phyloP scores from a whole-genome alignment of 768 basidiomycete species.

The Sporobolomyces phaffii region DNA sequence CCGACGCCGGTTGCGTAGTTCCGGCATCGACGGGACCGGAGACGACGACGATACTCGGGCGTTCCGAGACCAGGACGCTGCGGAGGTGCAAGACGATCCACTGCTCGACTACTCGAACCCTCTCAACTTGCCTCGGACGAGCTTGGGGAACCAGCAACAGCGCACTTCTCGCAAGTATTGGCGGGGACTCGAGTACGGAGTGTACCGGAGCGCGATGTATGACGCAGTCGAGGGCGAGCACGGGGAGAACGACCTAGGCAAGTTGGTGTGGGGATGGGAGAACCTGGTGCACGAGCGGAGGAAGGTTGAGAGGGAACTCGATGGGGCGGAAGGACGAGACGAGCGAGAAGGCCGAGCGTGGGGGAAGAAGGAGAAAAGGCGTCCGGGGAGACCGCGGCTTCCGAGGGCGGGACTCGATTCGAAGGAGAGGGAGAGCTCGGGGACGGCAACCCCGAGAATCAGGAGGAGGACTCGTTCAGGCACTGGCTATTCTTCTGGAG shows the following conservation, averaged over 20 bases:
- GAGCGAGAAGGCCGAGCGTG: neutral
- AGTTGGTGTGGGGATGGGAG: conserved; percentile 15
- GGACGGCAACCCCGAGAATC: neutral
- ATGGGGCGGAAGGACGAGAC: neutral
- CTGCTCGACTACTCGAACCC: conserved; percentile 5
- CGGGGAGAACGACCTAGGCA: neutral
- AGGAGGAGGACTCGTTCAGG: neutral
- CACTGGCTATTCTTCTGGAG: neutral
- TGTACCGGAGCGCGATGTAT: conserved; percentile 10
- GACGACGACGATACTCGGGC: too few species aligned
- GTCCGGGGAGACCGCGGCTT: neutral
- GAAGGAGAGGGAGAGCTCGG: neutral
- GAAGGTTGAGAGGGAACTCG: neutral
- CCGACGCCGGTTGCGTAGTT: too few species aligned
- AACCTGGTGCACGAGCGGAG: neutral
- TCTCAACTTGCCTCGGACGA: neutral
- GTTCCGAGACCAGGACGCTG: too few species aligned
- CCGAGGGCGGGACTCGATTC: neutral
- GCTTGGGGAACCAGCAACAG: neutral
- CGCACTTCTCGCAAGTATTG: conserved; percentile 5
- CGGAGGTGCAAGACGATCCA: too few species aligned
- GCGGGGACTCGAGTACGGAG: conserved; percentile 15
- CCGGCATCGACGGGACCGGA: too few species aligned
- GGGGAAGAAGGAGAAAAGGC: neutral
- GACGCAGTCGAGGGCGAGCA: neutral